Base-by-base conservation (phyloP, 345 rosid species). In the Isatis tinctoria region DNA sequence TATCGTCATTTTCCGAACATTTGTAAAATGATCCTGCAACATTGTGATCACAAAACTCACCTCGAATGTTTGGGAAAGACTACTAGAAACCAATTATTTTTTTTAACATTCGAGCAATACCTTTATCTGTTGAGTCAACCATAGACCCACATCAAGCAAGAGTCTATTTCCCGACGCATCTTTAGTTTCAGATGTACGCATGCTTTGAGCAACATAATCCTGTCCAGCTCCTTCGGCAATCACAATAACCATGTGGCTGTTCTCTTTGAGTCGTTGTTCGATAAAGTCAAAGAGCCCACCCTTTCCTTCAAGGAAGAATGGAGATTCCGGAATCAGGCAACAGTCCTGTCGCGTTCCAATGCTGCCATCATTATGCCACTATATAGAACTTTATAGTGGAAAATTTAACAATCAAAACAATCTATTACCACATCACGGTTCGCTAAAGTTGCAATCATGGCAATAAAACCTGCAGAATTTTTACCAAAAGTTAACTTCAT, bases 201-300 rank as follows among this genome's bases (percentile, higher is more conserved):
- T 83, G 82, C 83, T 85, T 79, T 83, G 82, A 48, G 96, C 83
- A 77, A 91, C 83, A 78, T 79, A 84, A 41, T 89, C 96, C 78
- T 93, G 98, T 17, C 98, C 98, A 17, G 98, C 96, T 69, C 98
- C 97, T 88, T 93, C 98, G 6, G 98, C 98, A 61, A 88, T 70
- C 71, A 93, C 98, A 76, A 91, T 85, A 69, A 94, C 89, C 78
- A 89, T 47, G 76, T 94, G 98, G 48, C 89, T 80, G 67, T 91
- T 88, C 78, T 94, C 97, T 74, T 87, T 89, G 13, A 94, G 86
- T 71, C 87, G 83, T 61, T 80, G 82, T 71, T 89, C 96, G 11
- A 89, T 72, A 81, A 85, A 94, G 74, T 94, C 93, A 82, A 85
- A 89, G 64, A 91, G 96, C 54, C 98, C 98, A 76, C 86, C 96